These are phyloP conservation scores for Marchantia polymorpha DNA, from an alignment of 225 moss, liverwort and hornwort species.

Conservation along the genomic window DNA sequence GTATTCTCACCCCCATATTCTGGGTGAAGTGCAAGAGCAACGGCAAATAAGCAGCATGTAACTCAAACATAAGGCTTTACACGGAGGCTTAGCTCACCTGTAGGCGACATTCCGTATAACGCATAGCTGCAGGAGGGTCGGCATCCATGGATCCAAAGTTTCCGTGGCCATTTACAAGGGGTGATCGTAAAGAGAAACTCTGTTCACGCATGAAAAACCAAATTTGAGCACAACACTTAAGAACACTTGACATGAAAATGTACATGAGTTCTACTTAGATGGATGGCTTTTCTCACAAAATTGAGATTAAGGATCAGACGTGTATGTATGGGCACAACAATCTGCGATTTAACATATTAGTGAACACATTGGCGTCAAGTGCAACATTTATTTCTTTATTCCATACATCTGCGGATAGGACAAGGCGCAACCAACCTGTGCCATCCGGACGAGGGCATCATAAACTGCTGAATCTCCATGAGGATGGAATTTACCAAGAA, in stretches of 20 bases:
- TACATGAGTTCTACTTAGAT: background rate
- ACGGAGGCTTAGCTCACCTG: conserved; percentile 41
- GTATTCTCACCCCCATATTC: too few relatives aligned
- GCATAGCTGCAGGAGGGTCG: conserved; percentile 98
- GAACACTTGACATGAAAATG: background rate
- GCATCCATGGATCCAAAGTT: conserved; percentile 99
- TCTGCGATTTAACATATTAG: background rate
- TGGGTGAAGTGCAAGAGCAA: background rate
- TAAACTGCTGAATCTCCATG: conserved; percentile 97
- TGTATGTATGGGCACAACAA: background rate
- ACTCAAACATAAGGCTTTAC: too few relatives aligned
- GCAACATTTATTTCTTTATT: background rate
- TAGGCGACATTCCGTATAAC: conserved; percentile 98
- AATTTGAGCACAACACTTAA: background rate
- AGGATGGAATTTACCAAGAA: conserved; percentile 98
- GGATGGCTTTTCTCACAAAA: background rate
- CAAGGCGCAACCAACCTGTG: conserved; percentile 53
- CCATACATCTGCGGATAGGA: background rate
- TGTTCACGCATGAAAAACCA: conserved; percentile 32
- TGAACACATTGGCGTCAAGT: background rate
- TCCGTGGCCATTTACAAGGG: conserved; percentile 91
- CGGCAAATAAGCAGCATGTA: background rate
- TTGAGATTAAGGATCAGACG: too few relatives aligned
- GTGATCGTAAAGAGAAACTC: conserved; percentile 87
- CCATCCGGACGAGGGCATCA: conserved; percentile 97